A percentile compares a stretch with the other conserved stretches of the same genome.
Evolutionary conservation across 768 basidiomycete genomes (phyloP).

Genomic region (Crepidotus variabilis): DNA sequence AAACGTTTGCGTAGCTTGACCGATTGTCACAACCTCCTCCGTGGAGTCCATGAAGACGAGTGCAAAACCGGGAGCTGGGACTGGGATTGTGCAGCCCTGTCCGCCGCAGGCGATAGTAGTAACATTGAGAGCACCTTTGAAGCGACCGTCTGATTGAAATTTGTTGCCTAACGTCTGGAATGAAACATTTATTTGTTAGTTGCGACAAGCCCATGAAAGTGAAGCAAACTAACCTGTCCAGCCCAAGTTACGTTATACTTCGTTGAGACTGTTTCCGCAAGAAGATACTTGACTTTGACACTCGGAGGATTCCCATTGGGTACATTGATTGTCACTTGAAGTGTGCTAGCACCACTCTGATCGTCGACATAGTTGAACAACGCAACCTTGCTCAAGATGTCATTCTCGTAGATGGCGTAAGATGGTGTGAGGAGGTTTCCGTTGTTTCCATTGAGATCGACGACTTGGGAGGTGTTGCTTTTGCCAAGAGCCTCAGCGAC

Average conservation of each 20-base stretch:
- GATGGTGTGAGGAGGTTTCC: conserved; percentile 57
- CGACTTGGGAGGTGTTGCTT: conserved; percentile 55
- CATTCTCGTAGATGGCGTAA: conserved; percentile 74
- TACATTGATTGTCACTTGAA: conserved; percentile 47
- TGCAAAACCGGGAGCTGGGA: conserved; percentile 65
- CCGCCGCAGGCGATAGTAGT: conserved; percentile 50
- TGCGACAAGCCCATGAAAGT: too few relatives aligned
- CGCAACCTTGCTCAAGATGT: conserved; percentile 53
- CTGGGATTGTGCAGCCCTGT: conserved; percentile 48
- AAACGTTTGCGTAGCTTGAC: conserved; percentile 37
- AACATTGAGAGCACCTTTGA: conserved; percentile 45
- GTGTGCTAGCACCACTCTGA: conserved; percentile 44
- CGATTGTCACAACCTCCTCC: conserved; percentile 26
- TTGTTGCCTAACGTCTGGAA: conserved; percentile 57
- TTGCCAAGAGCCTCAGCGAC: conserved; percentile 67
- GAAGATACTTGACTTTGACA: conserved; percentile 33
- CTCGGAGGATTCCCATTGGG: conserved; percentile 37
- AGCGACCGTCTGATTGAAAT: conserved; percentile 65
- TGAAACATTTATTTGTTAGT: conserved; percentile 44
- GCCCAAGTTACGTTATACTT: too few relatives aligned
- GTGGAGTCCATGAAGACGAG: conserved; percentile 60
- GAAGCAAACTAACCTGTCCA: too few relatives aligned
- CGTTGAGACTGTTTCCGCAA: too few relatives aligned
- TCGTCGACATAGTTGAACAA: conserved; percentile 75
- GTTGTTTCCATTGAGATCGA: conserved; percentile 56